Evolutionary conservation across 352 stramenopile genomes (phyloP).

Genomic region (Paralagenidium karlingii): DNA sequence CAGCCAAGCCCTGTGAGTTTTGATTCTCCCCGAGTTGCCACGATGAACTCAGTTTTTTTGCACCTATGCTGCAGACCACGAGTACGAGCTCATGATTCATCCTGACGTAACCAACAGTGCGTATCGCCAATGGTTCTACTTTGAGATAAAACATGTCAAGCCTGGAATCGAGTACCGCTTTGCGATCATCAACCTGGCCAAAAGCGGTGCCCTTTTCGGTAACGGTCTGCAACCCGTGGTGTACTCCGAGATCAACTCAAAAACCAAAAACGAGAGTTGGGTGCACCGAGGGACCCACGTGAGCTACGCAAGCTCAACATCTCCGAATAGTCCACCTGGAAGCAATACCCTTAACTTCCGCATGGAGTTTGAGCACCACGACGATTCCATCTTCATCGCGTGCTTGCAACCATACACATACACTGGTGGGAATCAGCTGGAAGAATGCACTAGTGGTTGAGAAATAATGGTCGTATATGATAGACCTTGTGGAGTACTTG

Average conservation of each 20-base stretch:
- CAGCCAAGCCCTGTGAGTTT: neutral
- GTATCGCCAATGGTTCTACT: conserved; percentile 88
- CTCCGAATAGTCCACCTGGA: conserved; percentile 18
- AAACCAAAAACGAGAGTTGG: conserved; percentile 34
- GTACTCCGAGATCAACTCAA: conserved; percentile 48
- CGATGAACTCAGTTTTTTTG: neutral
- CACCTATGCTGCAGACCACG: conserved; percentile 14
- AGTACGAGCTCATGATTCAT: conserved; percentile 63
- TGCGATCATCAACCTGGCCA: conserved; percentile 67
- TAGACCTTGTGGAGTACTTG: conserved; percentile 67
- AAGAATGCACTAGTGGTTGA: neutral
- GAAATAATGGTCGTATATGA: neutral
- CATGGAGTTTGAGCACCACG: conserved; percentile 48
- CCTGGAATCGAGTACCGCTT: conserved; percentile 50
- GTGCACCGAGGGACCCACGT: conserved; percentile 40
- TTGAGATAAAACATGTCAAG: conserved; percentile 49
- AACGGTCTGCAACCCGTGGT: conserved; percentile 67
- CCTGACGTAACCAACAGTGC: conserved; percentile 73
- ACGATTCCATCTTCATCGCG: conserved; percentile 72
- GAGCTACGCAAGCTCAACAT: conserved; percentile 34
- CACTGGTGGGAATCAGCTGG: conserved; percentile 24
- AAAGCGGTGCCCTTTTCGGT: conserved; percentile 72
- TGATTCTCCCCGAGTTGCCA: conserved; percentile 1
- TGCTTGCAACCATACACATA: conserved; percentile 84
- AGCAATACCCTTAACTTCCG: conserved; percentile 50